Evolutionary conservation across 139 green algal genomes (phyloP), one percentile per base, ranked within the genome.

Genomic region (Microglena sp.): DNA sequence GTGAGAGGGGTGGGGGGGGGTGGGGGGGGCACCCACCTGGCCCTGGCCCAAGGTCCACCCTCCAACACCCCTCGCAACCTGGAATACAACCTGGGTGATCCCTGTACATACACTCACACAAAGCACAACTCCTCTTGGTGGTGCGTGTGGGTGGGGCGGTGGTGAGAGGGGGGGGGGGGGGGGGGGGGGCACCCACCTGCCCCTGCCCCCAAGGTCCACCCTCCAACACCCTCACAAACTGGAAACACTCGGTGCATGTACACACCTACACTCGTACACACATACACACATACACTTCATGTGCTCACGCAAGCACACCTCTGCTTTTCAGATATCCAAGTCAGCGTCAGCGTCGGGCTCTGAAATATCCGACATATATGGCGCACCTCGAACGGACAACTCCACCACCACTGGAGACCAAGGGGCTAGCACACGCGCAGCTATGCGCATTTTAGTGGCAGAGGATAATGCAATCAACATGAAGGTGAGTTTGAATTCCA

Each of bases 401-500:
- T 11, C 15, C 50, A 30, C 50, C 15, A 11, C 18, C 11, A n/a
- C 11, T 50, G 15, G 40, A 50, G 15, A 61, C 6, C 26, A 4
- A 61, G 11, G 5, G 21, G 5, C 50, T 8, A 6, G 50, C 50
- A 58, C 4, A 24, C 44, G 18, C 45, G 28, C 54, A 61, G 27
- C 15, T 61, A 26, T 72, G 53, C 75, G 76, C 29, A 76, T 92
- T 27, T 64, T 92, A 56, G 60, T 92, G 5, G 86, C 81, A 1
- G 86, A 92, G 63, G 86, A 92, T 78, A 92, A 92, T 60, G 58
- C 72, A 7, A 91, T 92, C 65, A 92, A 92, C 75, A 87, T 89
- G 77, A 84, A n/a, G n/a, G n/a, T n/a, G n/a, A n/a, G n/a, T n/a
- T n/a, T n/a, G n/a, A n/a, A n/a, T n/a, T n/a, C n/a, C n/a, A n/a